phyloP scores from a whole-genome alignment of 345 rosid genomes.

The Murraya paniculata region DNA sequence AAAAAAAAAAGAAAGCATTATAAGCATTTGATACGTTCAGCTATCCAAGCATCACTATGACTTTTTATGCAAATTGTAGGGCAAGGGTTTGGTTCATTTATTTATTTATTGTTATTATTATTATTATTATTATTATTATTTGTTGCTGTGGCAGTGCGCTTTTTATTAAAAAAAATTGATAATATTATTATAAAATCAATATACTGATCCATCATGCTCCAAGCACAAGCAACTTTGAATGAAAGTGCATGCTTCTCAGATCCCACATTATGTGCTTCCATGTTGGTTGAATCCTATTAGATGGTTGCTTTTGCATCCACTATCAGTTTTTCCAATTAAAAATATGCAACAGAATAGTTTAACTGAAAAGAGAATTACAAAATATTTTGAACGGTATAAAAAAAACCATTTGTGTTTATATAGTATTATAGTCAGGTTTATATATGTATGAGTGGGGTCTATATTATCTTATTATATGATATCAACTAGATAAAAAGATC shows the following conservation, averaged over 20 bases:
- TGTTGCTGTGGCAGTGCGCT: neutral
- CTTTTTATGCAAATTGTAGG: neutral
- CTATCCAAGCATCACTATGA: neutral
- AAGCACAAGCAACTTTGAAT: constrained; percentile 6
- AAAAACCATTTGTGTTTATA: neutral
- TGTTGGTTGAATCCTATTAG: constrained; percentile 10
- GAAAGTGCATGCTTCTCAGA: neutral
- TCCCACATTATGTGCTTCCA: constrained; percentile 13
- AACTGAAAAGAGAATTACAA: no score
- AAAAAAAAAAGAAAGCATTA: no score
- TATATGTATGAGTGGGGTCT: neutral
- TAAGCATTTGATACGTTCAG: neutral
- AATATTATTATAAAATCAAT: neutral
- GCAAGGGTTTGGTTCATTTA: neutral
- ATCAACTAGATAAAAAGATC: no score
- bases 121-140: neutral
- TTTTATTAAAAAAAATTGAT: neutral
- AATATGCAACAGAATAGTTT: neutral
- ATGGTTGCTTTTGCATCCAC: constrained; percentile 11
- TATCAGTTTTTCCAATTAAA: neutral
- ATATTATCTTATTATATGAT: no score
- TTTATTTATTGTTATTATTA: neutral
- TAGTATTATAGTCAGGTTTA: neutral
- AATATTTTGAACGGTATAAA: neutral
- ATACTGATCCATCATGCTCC: neutral